These are phyloP conservation scores for Sporothrix curviconia DNA, from an alignment of 2,329 filamentous ascomycete species.

Conservation along the genomic window DNA sequence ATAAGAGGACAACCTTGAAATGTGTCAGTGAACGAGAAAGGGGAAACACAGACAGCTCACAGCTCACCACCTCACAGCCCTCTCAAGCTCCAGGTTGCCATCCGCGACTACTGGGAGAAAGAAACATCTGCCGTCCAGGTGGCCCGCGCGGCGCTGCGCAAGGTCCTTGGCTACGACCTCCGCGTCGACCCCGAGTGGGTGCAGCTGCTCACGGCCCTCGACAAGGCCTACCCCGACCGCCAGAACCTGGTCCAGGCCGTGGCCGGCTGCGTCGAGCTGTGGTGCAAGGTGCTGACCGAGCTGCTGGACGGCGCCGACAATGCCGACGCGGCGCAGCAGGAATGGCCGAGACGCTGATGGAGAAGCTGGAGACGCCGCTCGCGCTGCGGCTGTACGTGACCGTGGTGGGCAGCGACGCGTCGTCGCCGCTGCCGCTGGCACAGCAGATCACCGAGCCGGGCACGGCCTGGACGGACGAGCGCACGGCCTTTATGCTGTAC, in stretches of 20 bases:
- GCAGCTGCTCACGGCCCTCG: slow-evolving; percentile 34
- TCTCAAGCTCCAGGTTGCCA: slow-evolving; percentile 35
- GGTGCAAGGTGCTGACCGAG: slow-evolving; percentile 32
- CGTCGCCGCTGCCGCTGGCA: neutral
- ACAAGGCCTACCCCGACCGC: slow-evolving; percentile 35
- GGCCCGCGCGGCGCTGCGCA: slow-evolving; percentile 27
- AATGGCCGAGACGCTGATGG: slow-evolving; percentile 38
- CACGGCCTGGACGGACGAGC: slow-evolving; percentile 33
- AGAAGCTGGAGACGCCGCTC: slow-evolving; percentile 24
- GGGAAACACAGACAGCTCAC: neutral
- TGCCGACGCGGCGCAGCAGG: slow-evolving; percentile 31
- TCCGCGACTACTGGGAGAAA: slow-evolving; percentile 39
- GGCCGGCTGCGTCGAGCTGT: slow-evolving; percentile 33
- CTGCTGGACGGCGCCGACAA: slow-evolving; percentile 27
- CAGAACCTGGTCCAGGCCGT: slow-evolving; percentile 32
- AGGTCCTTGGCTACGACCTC: slow-evolving; percentile 35
- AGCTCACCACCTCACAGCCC: slow-evolving; percentile 28
- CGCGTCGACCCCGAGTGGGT: slow-evolving; percentile 38
- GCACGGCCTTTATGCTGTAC: slow-evolving; percentile 32
- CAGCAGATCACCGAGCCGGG: slow-evolving; percentile 20
- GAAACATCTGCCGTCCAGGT: slow-evolving; percentile 28
- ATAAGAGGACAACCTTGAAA: too few species aligned
- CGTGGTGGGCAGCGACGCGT: slow-evolving; percentile 20
- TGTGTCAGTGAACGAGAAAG: too few species aligned
- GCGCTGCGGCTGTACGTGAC: slow-evolving; percentile 32